A percentile compares a stretch with the other conserved stretches of the same genome.
Conservation (phyloP, 495 filamentous ascomycete species). For the Hypoxylon trugodes region DNA sequence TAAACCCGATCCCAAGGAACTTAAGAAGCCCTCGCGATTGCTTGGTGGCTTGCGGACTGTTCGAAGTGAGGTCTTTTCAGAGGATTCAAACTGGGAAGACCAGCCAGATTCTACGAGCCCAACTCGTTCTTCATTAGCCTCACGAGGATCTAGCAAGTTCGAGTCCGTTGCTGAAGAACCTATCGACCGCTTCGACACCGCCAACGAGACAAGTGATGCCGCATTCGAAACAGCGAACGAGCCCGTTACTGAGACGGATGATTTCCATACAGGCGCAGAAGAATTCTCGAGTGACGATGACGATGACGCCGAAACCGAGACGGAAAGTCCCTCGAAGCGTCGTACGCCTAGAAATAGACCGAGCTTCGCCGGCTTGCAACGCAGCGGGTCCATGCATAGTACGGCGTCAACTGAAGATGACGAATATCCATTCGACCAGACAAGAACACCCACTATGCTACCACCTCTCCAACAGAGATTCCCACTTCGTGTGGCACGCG, state of each 20-base stretch:
- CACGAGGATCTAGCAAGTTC: conserved; percentile 39
- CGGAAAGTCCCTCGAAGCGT: conserved; percentile 68
- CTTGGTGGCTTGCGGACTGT: conserved; percentile 80
- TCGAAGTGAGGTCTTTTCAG: conserved; percentile 76
- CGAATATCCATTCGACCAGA: conserved; percentile 55
- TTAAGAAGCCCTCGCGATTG: conserved; percentile 78
- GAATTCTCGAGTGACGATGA: conserved; percentile 73
- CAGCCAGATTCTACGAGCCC: conserved; percentile 50
- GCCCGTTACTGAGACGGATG: conserved; percentile 85
- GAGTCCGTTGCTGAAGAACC: conserved; percentile 35
- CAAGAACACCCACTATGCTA: conserved; percentile 69
- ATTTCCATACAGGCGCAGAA: conserved; percentile 91
- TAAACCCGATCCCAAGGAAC: conserved; percentile 73
- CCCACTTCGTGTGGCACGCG: conserved; percentile 73
- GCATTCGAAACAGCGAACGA: conserved; percentile 90
- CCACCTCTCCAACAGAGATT: conserved; percentile 67
- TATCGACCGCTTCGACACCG: conserved; percentile 81
- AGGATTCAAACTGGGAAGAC: conserved; percentile 93
- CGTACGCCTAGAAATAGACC: conserved; percentile 52
- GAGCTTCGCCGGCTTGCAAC: conserved; percentile 24
- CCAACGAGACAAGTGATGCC: conserved; percentile 83
- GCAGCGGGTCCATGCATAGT: conserved; percentile 78
- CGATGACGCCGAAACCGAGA: conserved; percentile 84
- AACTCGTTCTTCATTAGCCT: conserved; percentile 42
- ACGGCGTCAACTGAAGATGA: conserved; percentile 91